Base-by-base conservation (phyloP, 345 rosid species). In the Kandelia obovata region DNA sequence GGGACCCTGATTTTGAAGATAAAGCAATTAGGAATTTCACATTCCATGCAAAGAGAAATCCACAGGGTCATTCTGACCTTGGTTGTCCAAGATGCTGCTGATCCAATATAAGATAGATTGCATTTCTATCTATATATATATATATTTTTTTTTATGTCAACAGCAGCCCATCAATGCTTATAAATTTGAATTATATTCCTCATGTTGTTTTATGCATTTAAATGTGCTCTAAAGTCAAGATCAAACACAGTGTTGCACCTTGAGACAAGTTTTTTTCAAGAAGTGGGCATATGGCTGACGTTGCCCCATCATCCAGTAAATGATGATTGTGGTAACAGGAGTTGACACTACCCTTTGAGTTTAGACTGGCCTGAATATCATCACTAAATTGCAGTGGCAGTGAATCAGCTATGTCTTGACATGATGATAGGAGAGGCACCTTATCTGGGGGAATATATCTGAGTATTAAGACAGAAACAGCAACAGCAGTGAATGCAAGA, bases 401-500 rank as follows among this genome's bases (percentile, higher is more conserved):
- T 26, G 75, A 64, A 83, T 70, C 76, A 61, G 66, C 53, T 46
- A 68, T 68, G 56, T 68, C 57, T 65, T 78, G 79, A 58, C 80
- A 74, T 31, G 87, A 84, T 28, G 83, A 62, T 31, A 77, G 83
- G 28, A 78, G 75, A 16, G 87, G 84, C 71, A 82, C 85, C 75
- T 77, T 81, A 46, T 79, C 73, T 49, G 92, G 90, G 65, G 92
- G 92, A 73, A 85, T 77, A 66, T 88, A 85, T 81, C 92, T 81
- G 37, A 88, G 87, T 72, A 88, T 77, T 71, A 88, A 71, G 65
- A 88, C 86, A 37, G 89, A 88, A 62, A 66, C 66, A 56, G 92
- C 89, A 66, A 83, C 92, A 43, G 86, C 75, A 66, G 87, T 88
- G 81, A 83, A 88, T 34, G 92, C 92, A 77, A 88, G 83, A 70